Evolutionary conservation across 169 alveolate species (phyloP).

Genomic region (Eimeria mitis): DNA sequence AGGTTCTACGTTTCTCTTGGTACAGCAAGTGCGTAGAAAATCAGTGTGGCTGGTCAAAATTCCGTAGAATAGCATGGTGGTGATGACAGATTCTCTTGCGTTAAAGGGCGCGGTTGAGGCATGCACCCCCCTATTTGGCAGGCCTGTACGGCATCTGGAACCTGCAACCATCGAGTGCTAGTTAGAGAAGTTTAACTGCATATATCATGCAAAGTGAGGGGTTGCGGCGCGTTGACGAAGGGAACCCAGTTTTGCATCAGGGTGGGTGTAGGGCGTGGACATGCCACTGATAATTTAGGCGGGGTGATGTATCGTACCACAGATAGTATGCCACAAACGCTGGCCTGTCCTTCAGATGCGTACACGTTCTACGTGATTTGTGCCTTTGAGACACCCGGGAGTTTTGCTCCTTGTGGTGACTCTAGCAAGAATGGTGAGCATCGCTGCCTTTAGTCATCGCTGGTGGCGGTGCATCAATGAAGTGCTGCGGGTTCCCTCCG

Average conservation of each 20-base stretch:
- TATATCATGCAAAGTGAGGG: background rate
- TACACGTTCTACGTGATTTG: background rate
- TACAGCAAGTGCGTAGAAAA: background rate
- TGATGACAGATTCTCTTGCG: background rate
- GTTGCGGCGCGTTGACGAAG: background rate
- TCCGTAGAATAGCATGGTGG: background rate
- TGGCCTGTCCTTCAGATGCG: background rate
- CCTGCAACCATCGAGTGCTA: no score
- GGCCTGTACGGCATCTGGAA: background rate
- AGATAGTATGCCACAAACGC: background rate
- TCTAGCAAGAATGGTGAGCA: background rate
- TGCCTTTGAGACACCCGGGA: background rate
- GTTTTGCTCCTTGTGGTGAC: background rate
- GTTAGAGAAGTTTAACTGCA: background rate
- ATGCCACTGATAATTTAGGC: background rate
- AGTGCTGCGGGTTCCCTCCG: background rate
- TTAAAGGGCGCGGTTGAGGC: background rate
- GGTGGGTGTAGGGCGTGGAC: background rate
- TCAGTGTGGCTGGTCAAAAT: background rate
- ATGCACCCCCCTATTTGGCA: background rate
- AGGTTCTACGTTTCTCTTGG: background rate
- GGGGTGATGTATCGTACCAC: background rate
- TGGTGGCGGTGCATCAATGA: background rate
- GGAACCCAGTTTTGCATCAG: background rate
- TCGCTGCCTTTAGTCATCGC: background rate